A percentile compares a stretch with the other conserved stretches of the same genome.
These are phyloP conservation scores for Melampsora medusae DNA, from an alignment of 1,284 basidiomycete genomes.

Conservation along the genomic window DNA sequence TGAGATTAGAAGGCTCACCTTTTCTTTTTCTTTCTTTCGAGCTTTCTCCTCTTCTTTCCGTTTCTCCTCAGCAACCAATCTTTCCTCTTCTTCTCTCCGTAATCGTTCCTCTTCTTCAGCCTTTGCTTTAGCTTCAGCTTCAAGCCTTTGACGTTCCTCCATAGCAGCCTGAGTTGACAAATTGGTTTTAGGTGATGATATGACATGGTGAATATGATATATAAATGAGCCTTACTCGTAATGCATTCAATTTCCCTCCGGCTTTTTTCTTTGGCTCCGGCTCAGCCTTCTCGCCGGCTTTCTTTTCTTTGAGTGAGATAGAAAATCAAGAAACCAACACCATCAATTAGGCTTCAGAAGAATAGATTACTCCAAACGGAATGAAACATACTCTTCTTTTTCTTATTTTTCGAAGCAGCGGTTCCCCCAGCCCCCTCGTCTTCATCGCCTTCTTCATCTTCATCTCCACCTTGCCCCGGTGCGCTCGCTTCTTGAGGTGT, in stretches of 20 bases:
- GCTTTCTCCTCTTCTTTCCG: slow-evolving; percentile 73
- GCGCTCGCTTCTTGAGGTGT: slow-evolving; percentile 50
- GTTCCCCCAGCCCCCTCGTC: slow-evolving; percentile 64
- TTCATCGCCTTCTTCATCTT: slow-evolving; percentile 62
- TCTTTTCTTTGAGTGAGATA: slow-evolving; percentile 67
- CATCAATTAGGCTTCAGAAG: background rate
- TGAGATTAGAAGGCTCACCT: slow-evolving; percentile 43
- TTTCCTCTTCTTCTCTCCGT: slow-evolving; percentile 71
- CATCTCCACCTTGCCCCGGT: slow-evolving; percentile 49
- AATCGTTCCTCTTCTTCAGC: slow-evolving; percentile 77
- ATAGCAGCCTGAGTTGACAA: slow-evolving; percentile 27
- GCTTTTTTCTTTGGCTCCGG: slow-evolving; percentile 78
- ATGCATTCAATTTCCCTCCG: slow-evolving; percentile 77
- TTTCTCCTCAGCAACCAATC: slow-evolving; percentile 48
- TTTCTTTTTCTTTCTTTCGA: slow-evolving; percentile 47
- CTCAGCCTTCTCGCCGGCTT: slow-evolving; percentile 56
- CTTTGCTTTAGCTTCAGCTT: slow-evolving; percentile 44
- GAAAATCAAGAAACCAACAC: too few relatives aligned
- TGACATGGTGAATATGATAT: background rate
- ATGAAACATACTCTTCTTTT: slow-evolving; percentile 51
- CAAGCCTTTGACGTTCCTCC: slow-evolving; percentile 57
- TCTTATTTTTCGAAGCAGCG: slow-evolving; percentile 53
- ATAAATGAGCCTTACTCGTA: slow-evolving; percentile 57
- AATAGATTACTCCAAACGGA: background rate
- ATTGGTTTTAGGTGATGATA: background rate